A percentile compares a stretch with the other conserved stretches of the same genome.
Evolutionary conservation across 306 rosid species (phyloP).

Genomic region (Vicia sativa): DNA sequence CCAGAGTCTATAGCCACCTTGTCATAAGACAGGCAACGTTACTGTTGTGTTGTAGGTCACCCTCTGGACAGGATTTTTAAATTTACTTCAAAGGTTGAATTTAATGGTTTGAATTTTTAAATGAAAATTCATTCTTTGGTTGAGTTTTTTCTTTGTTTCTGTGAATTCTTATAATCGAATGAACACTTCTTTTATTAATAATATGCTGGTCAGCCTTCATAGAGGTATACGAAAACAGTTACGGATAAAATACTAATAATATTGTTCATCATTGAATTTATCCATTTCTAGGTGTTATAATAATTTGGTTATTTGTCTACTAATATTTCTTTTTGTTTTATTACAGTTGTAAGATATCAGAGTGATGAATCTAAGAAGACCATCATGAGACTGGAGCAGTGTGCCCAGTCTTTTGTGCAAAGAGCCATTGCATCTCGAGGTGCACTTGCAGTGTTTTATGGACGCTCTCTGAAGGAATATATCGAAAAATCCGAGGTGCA

Average conservation of each 20-base stretch:
- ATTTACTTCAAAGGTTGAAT: constrained; percentile 22
- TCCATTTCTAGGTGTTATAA: constrained; percentile 13
- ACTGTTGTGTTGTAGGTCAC: neutral
- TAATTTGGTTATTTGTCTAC: constrained; percentile 29
- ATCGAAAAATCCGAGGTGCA: constrained; percentile 72
- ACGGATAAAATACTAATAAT: constrained; percentile 19
- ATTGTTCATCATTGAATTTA: constrained; percentile 11
- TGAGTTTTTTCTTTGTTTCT: constrained; percentile 1
- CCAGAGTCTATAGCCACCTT: constrained; percentile 9
- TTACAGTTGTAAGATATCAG: constrained; percentile 59
- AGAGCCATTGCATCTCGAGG: constrained; percentile 68
- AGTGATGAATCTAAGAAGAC: constrained; percentile 60
- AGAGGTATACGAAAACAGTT: constrained; percentile 3
- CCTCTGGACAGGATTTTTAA: constrained; percentile 23
- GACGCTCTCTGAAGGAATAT: constrained; percentile 62
- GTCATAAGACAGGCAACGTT: constrained; percentile 21
- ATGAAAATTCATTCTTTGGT: constrained; percentile 29
- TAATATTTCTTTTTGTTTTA: constrained; percentile 30
- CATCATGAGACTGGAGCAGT: constrained; percentile 81
- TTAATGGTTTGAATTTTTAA: constrained; percentile 7
- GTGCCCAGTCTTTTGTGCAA: constrained; percentile 54
- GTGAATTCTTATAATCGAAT: constrained; percentile 23
- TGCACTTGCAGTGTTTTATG: constrained; percentile 74
- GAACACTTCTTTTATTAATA: constrained; percentile 8
- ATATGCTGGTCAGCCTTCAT: neutral